Base-by-base conservation (phyloP, 495 filamentous ascomycete genomes). In the Penicillium argentinense region DNA sequence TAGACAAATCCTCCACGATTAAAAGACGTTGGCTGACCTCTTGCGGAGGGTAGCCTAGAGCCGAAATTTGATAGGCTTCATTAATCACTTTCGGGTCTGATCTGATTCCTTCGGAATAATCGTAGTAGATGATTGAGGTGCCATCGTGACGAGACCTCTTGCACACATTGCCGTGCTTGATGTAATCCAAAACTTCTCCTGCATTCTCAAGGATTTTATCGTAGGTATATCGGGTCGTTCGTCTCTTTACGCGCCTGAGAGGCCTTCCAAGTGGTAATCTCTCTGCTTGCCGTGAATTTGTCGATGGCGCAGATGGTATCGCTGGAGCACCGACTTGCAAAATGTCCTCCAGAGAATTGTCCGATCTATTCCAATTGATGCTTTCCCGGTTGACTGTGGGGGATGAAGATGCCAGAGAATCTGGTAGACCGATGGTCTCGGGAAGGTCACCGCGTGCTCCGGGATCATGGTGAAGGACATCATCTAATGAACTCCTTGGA, bases 1-100 rank as follows among this genome's bases (percentile, higher is more conserved):
- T 45, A 5, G 45, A 54, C 2, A 54, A 40, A 25, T 54, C 51
- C 23, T 54, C 45, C 23, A 54, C 51, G 1, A 54, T 3, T 5
- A 54, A 41, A 5, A 54, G 26, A 17, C 45, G 45, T 18, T 45
- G 45, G 3, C 21, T 19, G 8, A 45, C 23, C 27, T 42, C 9
- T 11, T 11, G 1, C 14, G 21, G 23, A 1, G 9, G 17, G 14
- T 24, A 8, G 1, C 26, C 5, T 9, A 45, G 11, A 25, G 25
- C 2, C 12, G 17, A 5, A 3, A 45, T 34, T 7, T 37, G 9
- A 13, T 22, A 9, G 9, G 29, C 12, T 11, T 44, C 11, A 29
- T 41, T 1, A 23, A 42, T 26, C 23, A 13, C 5, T 23, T 21
- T 25, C 40, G 34, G 9, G 3, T 21, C 13, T 11, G 38, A 49